Evolutionary conservation across 148 eudicot species (phyloP).

Genomic region (Rhododendron molle): DNA sequence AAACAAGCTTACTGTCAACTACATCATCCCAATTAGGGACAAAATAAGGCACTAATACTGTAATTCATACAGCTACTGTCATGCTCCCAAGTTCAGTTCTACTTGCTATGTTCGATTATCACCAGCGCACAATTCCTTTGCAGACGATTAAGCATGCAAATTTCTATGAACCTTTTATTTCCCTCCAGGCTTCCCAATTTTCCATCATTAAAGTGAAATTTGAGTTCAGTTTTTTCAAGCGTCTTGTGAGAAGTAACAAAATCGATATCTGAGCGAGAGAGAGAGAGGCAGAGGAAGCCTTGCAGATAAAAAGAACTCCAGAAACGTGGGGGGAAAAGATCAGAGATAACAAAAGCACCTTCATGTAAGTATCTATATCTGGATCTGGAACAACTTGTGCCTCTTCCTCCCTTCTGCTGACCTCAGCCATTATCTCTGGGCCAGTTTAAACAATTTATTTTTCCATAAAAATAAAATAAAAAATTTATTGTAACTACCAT

Average conservation of each 20-base stretch:
- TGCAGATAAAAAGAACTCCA: no score
- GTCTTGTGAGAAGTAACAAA: not conserved
- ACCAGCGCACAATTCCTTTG: not conserved
- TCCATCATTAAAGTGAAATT: not conserved
- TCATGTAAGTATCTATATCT: constrained; percentile 73
- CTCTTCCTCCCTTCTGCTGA: constrained; percentile 72
- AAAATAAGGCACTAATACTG: not conserved
- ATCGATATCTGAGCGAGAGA: not conserved
- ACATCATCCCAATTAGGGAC: not conserved
- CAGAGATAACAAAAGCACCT: constrained; percentile 33
- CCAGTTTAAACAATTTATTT: not conserved
- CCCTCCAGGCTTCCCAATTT: not conserved
- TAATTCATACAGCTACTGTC: not conserved
- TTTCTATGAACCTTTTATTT: not conserved
- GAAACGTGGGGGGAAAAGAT: not conserved
- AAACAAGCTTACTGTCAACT: not conserved
- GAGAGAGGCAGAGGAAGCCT: not conserved
- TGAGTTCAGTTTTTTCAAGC: not conserved
- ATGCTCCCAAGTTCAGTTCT: not conserved
- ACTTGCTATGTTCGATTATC: not conserved
- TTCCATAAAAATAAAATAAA: not conserved
- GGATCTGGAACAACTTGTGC: constrained; percentile 70
- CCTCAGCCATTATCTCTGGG: constrained; percentile 49
- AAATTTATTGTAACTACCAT: not conserved
- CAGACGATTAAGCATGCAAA: not conserved